Evolutionary conservation across 2,329 filamentous ascomycete species (phyloP).

Genomic region (Paecilomyces niveus): DNA sequence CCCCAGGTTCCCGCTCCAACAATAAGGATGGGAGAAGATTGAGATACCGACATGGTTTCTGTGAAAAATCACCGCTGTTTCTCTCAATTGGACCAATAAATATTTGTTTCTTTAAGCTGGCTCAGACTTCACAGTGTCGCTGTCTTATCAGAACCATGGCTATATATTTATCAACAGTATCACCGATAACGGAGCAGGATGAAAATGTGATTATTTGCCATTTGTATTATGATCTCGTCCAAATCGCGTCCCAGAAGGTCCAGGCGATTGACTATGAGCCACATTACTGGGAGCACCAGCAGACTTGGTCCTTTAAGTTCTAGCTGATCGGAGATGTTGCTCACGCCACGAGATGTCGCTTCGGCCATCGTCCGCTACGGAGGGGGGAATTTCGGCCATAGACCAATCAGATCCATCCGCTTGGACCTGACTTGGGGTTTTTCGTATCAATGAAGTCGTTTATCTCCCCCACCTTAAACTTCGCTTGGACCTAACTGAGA

Average conservation of each 20-base stretch:
- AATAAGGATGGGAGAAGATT: slow-evolving; percentile 19
- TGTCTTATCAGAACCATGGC: not conserved
- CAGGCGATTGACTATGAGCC: not conserved
- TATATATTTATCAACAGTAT: not conserved
- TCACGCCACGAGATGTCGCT: not conserved
- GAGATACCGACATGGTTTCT: not conserved
- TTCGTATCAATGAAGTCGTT: not conserved
- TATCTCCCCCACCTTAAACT: not conserved
- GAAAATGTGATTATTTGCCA: not conserved
- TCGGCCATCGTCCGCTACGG: not conserved
- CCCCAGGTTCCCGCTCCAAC: slow-evolving; percentile 42
- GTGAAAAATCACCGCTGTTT: too few relatives aligned
- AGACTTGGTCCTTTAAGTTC: not conserved
- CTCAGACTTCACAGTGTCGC: too few relatives aligned
- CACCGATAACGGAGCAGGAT: not conserved
- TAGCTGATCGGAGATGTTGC: not conserved
- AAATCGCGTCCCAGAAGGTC: not conserved
- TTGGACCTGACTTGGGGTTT: not conserved
- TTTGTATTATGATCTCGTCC: not conserved
- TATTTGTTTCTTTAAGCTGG: not conserved
- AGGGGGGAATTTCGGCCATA: not conserved
- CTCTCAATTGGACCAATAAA: too few relatives aligned
- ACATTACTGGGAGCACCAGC: not conserved
- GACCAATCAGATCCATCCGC: not conserved
- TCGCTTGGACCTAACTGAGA: not conserved